Evolutionary conservation across 768 basidiomycete genomes (phyloP).

Genomic region (Clitopilus hobsonii): DNA sequence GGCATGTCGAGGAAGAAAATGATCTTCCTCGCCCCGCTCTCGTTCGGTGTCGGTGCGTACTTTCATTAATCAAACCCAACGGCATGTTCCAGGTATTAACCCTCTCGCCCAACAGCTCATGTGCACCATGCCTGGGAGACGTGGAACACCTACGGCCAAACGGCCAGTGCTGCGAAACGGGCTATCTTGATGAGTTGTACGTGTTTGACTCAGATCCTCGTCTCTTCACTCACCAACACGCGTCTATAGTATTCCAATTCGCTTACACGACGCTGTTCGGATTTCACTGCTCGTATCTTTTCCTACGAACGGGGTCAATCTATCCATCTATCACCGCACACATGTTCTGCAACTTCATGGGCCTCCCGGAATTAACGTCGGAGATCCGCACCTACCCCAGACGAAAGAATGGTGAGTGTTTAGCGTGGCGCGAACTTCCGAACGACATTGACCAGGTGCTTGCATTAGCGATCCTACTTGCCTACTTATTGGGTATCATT

Average conservation of each 20-base stretch:
- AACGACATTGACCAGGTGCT: background rate
- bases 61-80: background rate
- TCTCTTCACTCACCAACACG: background rate
- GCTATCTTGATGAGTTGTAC: constrained; percentile 56
- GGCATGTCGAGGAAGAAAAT: constrained; percentile 50
- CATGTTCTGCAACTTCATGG: constrained; percentile 93
- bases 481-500: constrained; percentile 57
- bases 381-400: constrained; percentile 54
- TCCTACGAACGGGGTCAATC: constrained; percentile 81
- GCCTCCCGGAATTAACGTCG: constrained; percentile 62
- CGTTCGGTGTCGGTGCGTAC: constrained; percentile 80
- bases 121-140: constrained; percentile 89
- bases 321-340: constrained; percentile 77
- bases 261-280: constrained; percentile 92
- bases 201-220: constrained; percentile 14
- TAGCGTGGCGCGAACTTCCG: constrained; percentile 9
- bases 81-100: background rate
- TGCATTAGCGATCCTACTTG: constrained; percentile 45
- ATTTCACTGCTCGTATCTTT: constrained; percentile 79
- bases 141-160: constrained; percentile 73
- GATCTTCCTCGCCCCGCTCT: constrained; percentile 78
- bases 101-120: constrained; percentile 57
- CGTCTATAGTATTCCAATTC: constrained; percentile 72
- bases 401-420: constrained; percentile 44
- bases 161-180: constrained; percentile 51